Conservation (phyloP, 225 moss, liverwort and hornwort genomes). For the Neckera pumila region DNA sequence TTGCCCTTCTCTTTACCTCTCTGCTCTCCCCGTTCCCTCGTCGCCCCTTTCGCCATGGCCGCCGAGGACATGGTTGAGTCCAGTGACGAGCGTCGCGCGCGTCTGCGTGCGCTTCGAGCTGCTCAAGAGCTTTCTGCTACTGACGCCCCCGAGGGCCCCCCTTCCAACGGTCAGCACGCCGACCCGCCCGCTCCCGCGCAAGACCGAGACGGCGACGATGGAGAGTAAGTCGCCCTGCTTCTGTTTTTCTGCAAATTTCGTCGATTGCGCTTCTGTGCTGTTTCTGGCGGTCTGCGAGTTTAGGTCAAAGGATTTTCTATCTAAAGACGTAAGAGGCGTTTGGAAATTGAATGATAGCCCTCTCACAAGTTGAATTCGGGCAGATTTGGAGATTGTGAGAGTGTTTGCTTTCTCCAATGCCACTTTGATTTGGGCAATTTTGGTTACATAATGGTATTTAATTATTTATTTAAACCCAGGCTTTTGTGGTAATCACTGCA, state of each 20-base stretch:
- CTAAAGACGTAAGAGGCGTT: neutral
- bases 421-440: neutral
- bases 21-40: neutral
- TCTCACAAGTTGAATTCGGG: neutral
- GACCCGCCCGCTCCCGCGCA: neutral
- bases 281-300: neutral
- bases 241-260: neutral
- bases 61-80: conserved; percentile 28
- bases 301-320: neutral
- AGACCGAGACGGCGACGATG: neutral
- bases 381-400: neutral
- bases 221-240: neutral
- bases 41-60: conserved; percentile 1
- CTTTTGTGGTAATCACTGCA: neutral
- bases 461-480: too few relatives aligned
- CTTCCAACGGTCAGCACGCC: conserved; percentile 6
- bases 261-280: neutral
- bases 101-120: conserved; percentile 65
- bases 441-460: neutral
- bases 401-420: neutral
- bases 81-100: conserved; percentile 52
- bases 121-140: conserved; percentile 55
- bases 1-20: too few relatives aligned
- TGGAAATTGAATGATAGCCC: neutral
- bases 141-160: neutral